These are phyloP conservation scores for Fusarium penzigii DNA, from an alignment of 2,329 filamentous ascomycete genomes.

Conservation along the genomic window DNA sequence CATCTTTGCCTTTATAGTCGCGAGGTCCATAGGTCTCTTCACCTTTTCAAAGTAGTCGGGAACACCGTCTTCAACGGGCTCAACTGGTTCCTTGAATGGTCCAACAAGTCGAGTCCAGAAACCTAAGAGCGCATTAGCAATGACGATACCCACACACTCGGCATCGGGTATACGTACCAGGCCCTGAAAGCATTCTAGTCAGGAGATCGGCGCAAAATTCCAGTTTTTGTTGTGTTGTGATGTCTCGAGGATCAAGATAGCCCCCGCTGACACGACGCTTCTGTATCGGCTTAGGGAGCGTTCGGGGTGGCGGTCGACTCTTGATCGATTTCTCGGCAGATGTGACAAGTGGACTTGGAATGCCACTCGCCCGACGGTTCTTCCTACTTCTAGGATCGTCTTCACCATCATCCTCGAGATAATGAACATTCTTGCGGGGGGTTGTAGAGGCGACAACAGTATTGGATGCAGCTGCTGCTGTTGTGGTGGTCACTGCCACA, in stretches of 20 bases:
- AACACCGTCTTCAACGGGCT: constrained; percentile 56
- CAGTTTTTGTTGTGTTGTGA: constrained; percentile 48
- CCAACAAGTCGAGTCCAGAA: constrained; percentile 68
- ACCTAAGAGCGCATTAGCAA: constrained; percentile 40
- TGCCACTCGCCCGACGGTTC: constrained; percentile 41
- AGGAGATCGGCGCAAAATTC: constrained; percentile 60
- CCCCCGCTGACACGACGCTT: constrained; percentile 38
- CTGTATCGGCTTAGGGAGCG: constrained; percentile 31
- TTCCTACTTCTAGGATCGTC: constrained; percentile 39
- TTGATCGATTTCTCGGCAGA: constrained; percentile 26
- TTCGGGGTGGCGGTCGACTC: constrained; percentile 31
- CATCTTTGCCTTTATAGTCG: constrained; percentile 62
- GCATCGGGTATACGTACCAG: constrained; percentile 42
- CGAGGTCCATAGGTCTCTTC: constrained; percentile 62
- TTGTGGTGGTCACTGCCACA: constrained; percentile 35
- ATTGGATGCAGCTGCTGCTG: constrained; percentile 15
- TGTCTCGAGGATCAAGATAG: constrained; percentile 33
- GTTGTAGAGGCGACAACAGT: constrained; percentile 16
- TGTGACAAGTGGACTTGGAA: constrained; percentile 9
- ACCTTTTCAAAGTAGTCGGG: constrained; percentile 64
- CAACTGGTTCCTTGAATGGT: constrained; percentile 61
- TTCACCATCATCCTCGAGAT: constrained; percentile 47
- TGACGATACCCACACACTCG: not conserved
- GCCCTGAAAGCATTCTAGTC: constrained; percentile 61
- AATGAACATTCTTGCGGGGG: constrained; percentile 50